These are phyloP conservation scores for Zasmidium citrigriseum DNA, from an alignment of 2,329 filamentous ascomycete genomes.

Conservation along the genomic window DNA sequence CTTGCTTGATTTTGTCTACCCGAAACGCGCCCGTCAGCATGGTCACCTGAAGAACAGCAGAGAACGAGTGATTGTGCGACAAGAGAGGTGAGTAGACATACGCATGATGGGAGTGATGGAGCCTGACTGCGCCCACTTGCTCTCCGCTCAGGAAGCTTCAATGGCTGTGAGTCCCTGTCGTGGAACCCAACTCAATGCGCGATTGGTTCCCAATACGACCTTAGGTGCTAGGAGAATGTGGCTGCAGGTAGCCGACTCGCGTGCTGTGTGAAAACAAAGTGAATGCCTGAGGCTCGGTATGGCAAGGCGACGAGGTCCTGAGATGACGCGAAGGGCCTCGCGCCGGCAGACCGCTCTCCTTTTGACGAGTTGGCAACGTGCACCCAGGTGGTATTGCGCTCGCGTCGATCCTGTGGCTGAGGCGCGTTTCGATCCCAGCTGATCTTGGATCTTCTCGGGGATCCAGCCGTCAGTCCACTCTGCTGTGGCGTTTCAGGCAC, in stretches of 20 bases:
- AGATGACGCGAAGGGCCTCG: neutral
- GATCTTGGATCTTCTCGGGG: neutral
- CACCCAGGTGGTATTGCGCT: neutral
- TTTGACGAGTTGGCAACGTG: neutral
- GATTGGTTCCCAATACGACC: neutral
- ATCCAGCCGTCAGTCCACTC: neutral
- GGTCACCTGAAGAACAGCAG: neutral
- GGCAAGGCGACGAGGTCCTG: neutral
- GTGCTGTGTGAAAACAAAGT: neutral
- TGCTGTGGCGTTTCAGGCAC: neutral
- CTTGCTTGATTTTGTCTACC: constrained; percentile 31
- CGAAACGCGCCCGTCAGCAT: constrained; percentile 13
- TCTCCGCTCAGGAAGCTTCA: neutral
- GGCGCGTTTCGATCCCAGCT: neutral
- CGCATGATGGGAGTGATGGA: constrained; percentile 4
- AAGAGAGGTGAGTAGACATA: constrained; percentile 3
- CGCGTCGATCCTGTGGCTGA: neutral
- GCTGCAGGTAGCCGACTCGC: neutral
- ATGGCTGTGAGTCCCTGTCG: neutral
- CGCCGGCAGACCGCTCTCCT: neutral
- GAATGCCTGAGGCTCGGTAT: neutral
- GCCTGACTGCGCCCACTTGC: neutral
- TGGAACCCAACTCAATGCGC: neutral
- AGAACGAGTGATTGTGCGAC: neutral
- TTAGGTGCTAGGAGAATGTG: neutral